Evolutionary conservation across 2,329 filamentous ascomycete genomes (phyloP).

Genomic region (Ascochyta pisi): DNA sequence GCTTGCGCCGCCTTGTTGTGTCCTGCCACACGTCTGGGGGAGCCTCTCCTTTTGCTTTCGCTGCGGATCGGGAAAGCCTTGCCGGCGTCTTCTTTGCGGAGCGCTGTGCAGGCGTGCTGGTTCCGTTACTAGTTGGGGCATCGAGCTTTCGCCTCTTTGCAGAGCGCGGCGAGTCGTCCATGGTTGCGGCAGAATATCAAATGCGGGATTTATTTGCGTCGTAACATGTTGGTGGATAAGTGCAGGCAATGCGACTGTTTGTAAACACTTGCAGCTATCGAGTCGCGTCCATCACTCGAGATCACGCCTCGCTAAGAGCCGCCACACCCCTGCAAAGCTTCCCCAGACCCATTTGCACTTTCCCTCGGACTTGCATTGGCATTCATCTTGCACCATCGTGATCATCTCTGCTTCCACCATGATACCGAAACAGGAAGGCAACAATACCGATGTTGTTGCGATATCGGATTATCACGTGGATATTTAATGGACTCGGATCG

Average conservation of each 20-base stretch:
- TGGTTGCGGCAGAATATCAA: constrained; percentile 4
- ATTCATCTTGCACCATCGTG: not conserved
- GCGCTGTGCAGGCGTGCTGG: constrained; percentile 29
- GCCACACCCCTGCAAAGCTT: constrained; percentile 14
- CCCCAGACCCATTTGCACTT: constrained; percentile 8
- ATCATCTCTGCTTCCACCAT: not conserved
- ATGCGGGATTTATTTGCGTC: not conserved
- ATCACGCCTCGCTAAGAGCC: constrained; percentile 16
- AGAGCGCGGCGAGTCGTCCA: constrained; percentile 46
- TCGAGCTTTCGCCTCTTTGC: constrained; percentile 49
- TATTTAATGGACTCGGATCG: not conserved
- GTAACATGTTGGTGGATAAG: constrained; percentile 10
- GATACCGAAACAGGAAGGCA: too few relatives aligned
- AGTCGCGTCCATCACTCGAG: constrained; percentile 16
- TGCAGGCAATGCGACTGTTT: constrained; percentile 5
- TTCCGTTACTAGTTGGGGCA: constrained; percentile 30
- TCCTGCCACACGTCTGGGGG: constrained; percentile 15
- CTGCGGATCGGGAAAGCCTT: constrained; percentile 25
- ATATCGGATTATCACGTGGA: too few relatives aligned
- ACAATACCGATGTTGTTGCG: too few relatives aligned
- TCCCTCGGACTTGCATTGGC: not conserved
- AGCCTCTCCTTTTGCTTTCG: constrained; percentile 21
- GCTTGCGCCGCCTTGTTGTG: constrained; percentile 12
- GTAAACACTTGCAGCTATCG: constrained; percentile 7
- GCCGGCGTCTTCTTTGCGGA: constrained; percentile 31